These are phyloP conservation scores for Trametes hirsuta DNA, from an alignment of 1,284 basidiomycete species.

Conservation along the genomic window DNA sequence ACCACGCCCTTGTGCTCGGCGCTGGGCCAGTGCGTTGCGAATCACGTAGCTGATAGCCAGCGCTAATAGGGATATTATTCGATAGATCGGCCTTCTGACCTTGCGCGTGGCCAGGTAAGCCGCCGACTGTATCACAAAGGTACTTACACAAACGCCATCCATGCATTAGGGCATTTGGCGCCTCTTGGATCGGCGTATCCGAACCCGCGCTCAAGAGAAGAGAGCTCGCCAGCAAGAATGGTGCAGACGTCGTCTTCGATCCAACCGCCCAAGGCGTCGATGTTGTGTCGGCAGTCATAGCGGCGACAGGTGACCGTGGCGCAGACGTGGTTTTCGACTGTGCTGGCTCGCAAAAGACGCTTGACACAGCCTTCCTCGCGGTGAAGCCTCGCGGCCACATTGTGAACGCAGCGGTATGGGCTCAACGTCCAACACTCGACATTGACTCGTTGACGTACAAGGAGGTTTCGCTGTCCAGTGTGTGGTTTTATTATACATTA, in stretches of 20 bases:
- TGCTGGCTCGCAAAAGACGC: constrained; percentile 27
- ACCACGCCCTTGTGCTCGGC: constrained; percentile 35
- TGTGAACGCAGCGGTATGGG: constrained; percentile 36
- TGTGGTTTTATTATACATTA: neutral
- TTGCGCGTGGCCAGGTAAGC: constrained; percentile 13
- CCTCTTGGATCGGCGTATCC: constrained; percentile 29
- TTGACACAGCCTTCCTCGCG: constrained; percentile 30
- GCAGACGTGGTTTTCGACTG: constrained; percentile 12
- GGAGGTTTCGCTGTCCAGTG: constrained; percentile 32
- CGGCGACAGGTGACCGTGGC: neutral
- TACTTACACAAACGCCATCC: neutral
- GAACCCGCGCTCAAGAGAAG: constrained; percentile 31
- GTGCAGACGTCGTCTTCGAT: constrained; percentile 28
- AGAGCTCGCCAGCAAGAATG: constrained; percentile 24
- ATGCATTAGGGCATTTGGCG: neutral
- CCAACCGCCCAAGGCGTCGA: constrained; percentile 5
- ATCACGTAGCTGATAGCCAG: no score
- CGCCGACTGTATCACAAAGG: neutral
- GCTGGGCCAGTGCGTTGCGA: constrained; percentile 32
- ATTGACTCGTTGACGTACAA: constrained; percentile 31
- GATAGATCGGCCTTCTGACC: constrained; percentile 16
- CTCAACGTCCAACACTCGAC: constrained; percentile 27
- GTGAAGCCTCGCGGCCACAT: constrained; percentile 33
- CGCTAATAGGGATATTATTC: no score
- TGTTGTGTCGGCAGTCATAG: neutral